Conservation (phyloP, 2,329 filamentous ascomycete species). For the Fusarium algeriense region DNA sequence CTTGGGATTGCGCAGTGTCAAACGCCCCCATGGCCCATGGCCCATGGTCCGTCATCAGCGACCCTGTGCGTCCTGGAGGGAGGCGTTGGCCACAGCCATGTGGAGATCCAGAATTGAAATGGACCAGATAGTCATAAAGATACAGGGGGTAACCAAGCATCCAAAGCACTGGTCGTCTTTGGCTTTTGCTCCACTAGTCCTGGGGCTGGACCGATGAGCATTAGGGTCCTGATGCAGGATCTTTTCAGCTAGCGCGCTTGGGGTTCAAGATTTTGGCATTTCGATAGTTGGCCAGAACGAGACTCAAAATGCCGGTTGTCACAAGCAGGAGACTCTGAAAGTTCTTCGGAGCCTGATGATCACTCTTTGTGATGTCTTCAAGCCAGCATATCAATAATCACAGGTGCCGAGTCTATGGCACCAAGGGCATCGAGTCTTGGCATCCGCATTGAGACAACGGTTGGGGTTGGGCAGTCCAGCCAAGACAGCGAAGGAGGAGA, state of each 20-base stretch:
- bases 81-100: constrained; percentile 39
- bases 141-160: constrained; percentile 20
- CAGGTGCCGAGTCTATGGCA: constrained; percentile 15
- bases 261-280: constrained; percentile 9
- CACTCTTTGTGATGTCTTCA: neutral
- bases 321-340: neutral
- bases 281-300: neutral
- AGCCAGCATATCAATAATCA: constrained; percentile 6
- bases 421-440: constrained; percentile 26
- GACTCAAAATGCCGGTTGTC: neutral
- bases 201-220: constrained; percentile 33
- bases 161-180: constrained; percentile 27
- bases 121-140: constrained; percentile 28
- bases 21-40: constrained; percentile 31
- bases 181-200: constrained; percentile 31
- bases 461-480: constrained; percentile 20
- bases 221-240: constrained; percentile 30
- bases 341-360: neutral
- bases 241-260: constrained; percentile 37
- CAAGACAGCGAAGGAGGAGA: constrained; percentile 16
- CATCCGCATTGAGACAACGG: constrained; percentile 21
- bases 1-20: constrained; percentile 31
- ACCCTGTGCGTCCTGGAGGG: constrained; percentile 37
- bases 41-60: constrained; percentile 36
- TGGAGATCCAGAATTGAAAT: constrained; percentile 40